These are phyloP conservation scores for Scutellaria baicalensis DNA, from an alignment of 257 asterid species.

Conservation along the genomic window DNA sequence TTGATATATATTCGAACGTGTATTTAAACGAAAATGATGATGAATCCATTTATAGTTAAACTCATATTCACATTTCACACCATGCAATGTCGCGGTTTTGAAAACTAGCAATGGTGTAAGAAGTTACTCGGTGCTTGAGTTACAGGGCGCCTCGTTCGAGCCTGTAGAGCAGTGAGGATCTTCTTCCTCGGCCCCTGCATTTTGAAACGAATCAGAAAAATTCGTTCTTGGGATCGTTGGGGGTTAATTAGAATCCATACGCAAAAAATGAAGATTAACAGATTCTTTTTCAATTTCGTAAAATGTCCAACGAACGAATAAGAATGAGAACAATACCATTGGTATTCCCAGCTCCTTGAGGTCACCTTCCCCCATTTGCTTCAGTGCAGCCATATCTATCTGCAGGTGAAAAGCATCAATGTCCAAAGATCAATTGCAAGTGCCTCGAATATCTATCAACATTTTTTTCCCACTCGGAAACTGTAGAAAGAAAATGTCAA, in stretches of 20 bases:
- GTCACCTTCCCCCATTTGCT: constrained; percentile 67
- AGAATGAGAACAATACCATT: constrained; percentile 35
- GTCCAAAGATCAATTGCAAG: too few species aligned
- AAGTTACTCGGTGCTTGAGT: constrained; percentile 13
- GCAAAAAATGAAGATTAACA: neutral
- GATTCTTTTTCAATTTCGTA: too few species aligned
- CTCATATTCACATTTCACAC: neutral
- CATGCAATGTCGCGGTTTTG: neutral
- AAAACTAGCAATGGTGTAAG: constrained; percentile 1
- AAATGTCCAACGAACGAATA: neutral
- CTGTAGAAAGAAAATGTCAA: neutral
- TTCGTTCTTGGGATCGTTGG: neutral
- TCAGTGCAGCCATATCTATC: constrained; percentile 69
- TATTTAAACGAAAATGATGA: too few species aligned
- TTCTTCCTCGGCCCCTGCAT: constrained; percentile 82
- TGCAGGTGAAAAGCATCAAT: constrained; percentile 21
- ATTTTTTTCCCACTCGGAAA: neutral
- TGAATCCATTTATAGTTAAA: neutral
- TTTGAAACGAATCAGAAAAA: neutral
- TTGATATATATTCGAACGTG: neutral
- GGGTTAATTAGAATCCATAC: neutral
- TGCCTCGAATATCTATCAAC: too few species aligned
- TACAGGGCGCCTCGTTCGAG: constrained; percentile 24
- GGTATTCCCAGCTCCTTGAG: constrained; percentile 77
- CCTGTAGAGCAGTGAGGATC: constrained; percentile 43